Base-by-base conservation (phyloP, 2,329 filamentous ascomycete genomes). In the Myriosclerotinia curreyana region DNA sequence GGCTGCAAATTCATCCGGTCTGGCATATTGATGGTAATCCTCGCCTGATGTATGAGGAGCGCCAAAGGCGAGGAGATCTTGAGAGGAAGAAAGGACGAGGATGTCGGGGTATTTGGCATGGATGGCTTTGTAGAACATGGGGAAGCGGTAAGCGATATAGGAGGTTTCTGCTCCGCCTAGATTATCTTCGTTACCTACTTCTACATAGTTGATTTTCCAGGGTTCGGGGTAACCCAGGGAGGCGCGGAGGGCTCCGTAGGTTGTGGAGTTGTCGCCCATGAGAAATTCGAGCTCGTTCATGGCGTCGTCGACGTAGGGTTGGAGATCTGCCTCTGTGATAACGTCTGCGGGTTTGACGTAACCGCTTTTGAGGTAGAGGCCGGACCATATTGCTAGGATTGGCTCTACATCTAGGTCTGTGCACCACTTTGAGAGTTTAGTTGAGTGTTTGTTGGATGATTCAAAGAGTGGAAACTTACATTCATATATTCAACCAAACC, bases 221-320 rank as follows among this genome's bases (percentile, higher is more conserved):
- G 83, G 82, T 17, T 80, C 73, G 1, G 79, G 74, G 67, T 83
- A 79, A 1, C 82, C 82, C 14, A 82, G 74, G 2, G 77, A 74
- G 6, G 79, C 79, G n/a, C 82, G 78, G 8, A 78, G 71, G 12
- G 78, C 77, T 31, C 82, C 81, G 67, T 78, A 81, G 2, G 72
- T 73, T 0, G 79, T 81, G n/a, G 75, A 75, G 0, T 74, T 66
- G 52, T 77, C 73, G 0, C 81, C 81, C 50, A 79, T 76, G 25
- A 83, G 72, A 69, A 83, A 83, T 68, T 84, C 81, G 31, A 84
- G 74, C 68, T 83, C 80, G 66, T 83, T 75, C 46, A 83, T 69
- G 1, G 78, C 80, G 64, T 80, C 78, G 14, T 82, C 72, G 15
- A 84, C 74, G 60, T 78, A 82, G 2, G 76, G 76, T 36, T 77